Conservation (phyloP, 305 asterid species). For the Plantago coronopus region DNA sequence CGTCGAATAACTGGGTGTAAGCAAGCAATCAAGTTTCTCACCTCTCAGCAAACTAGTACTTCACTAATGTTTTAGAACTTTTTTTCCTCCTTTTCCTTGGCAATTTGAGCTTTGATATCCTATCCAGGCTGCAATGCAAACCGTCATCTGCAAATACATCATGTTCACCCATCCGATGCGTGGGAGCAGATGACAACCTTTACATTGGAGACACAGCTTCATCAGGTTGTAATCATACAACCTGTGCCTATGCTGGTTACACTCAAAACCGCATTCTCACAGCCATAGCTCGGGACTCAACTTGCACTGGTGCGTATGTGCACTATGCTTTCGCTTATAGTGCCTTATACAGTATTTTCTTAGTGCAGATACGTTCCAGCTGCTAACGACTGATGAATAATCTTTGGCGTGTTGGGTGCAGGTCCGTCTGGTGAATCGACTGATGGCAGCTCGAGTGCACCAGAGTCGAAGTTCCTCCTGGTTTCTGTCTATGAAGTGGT, state of each 20-base stretch:
- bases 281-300: conserved; percentile 2
- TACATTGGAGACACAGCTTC: conserved; percentile 4
- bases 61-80: not conserved
- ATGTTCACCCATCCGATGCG: conserved; percentile 5
- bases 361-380: not conserved
- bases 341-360: not conserved
- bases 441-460: not conserved
- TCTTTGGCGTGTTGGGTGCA: not conserved
- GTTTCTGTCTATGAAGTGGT: not conserved
- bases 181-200: conserved; percentile 10
- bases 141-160: conserved; percentile 3
- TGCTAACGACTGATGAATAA: not conserved
- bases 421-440: conserved; percentile 4
- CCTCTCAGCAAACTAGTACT: too few relatives aligned
- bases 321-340: not conserved
- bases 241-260: conserved; percentile 9
- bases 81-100: too few relatives aligned
- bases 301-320: conserved; percentile 1
- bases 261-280: conserved; percentile 11
- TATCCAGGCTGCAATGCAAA: conserved; percentile 4
- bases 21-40: not conserved
- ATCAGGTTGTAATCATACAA: conserved; percentile 6
- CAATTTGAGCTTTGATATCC: not conserved
- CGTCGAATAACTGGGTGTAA: conserved; percentile 10
- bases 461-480: not conserved